These are phyloP conservation scores for Diaporthe nobilis DNA, from an alignment of 2,329 filamentous ascomycete genomes.

Conservation along the genomic window DNA sequence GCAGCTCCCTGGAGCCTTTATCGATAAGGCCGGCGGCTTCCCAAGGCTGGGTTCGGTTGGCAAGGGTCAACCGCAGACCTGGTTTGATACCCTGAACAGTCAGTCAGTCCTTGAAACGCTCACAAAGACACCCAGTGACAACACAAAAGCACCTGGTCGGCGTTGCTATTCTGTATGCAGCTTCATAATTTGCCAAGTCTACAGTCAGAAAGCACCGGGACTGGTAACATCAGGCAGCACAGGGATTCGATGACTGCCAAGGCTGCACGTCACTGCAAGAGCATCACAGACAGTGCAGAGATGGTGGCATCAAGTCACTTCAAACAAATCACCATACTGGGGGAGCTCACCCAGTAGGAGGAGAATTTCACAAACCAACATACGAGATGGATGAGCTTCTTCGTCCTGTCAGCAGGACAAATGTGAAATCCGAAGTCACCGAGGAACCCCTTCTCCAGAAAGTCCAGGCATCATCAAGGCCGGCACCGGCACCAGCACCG, in stretches of 20 bases:
- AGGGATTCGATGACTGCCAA: neutral
- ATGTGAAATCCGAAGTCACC: conserved; percentile 56
- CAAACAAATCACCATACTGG: neutral
- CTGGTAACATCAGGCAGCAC: neutral
- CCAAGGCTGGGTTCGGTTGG: neutral
- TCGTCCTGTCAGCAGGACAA: conserved; percentile 67
- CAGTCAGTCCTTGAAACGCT: neutral
- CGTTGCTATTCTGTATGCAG: too few species aligned
- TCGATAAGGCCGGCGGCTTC: conserved; percentile 35
- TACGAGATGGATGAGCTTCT: conserved; percentile 69
- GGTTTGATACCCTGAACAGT: neutral
- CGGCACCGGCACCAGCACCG: neutral
- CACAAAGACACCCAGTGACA: neutral
- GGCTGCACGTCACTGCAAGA: neutral
- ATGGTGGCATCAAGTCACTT: neutral
- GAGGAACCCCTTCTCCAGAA: conserved; percentile 57
- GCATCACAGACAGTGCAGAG: neutral
- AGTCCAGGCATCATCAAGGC: conserved; percentile 47
- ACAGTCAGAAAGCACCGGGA: neutral
- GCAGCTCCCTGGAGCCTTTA: conserved; percentile 38
- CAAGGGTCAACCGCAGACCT: neutral
- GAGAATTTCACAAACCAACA: neutral
- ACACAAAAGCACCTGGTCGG: neutral
- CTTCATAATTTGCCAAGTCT: neutral
- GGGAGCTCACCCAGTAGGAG: neutral